Conservation (phyloP, 768 basidiomycete species). For the Phallus indusiatus region DNA sequence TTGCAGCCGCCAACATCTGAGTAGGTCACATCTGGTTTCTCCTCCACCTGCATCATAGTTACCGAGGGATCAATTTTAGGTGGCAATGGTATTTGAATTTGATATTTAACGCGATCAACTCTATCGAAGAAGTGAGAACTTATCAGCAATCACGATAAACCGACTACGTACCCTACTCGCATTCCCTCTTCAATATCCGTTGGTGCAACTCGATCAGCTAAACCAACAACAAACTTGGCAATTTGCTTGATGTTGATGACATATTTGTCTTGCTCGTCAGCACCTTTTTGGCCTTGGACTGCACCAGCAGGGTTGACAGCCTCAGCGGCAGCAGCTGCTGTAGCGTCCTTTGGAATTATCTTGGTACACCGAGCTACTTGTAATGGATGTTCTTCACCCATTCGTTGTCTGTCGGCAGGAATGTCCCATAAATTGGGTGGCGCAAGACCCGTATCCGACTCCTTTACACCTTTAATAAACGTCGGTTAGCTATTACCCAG, state of each 20-base stretch:
- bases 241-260: conserved; percentile 99
- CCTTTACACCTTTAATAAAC: conserved; percentile 69
- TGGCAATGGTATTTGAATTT: conserved; percentile 96
- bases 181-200: conserved; percentile 99
- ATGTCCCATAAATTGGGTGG: conserved; percentile 98
- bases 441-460: conserved; percentile 95
- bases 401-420: conserved; percentile 82
- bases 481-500: neutral
- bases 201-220: conserved; percentile 92
- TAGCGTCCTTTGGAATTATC: conserved; percentile 80
- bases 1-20: conserved; percentile 98
- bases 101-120: conserved; percentile 93
- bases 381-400: conserved; percentile 85
- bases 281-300: conserved; percentile 84
- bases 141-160: conserved; percentile 1
- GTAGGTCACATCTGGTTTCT: conserved; percentile 97
- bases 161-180: conserved; percentile 77
- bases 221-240: conserved; percentile 96
- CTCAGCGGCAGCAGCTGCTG: conserved; percentile 66
- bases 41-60: conserved; percentile 99
- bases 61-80: conserved; percentile 99
- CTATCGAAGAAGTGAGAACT: conserved; percentile 30
- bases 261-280: conserved; percentile 98
- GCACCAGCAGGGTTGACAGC: conserved; percentile 73
- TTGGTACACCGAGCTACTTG: conserved; percentile 99